Percentiles rank a stretch among this genome's conserved stretches.
These are phyloP conservation scores for Globisporangium lucens DNA, from an alignment of 352 stramenopile genomes.

Conservation along the genomic window DNA sequence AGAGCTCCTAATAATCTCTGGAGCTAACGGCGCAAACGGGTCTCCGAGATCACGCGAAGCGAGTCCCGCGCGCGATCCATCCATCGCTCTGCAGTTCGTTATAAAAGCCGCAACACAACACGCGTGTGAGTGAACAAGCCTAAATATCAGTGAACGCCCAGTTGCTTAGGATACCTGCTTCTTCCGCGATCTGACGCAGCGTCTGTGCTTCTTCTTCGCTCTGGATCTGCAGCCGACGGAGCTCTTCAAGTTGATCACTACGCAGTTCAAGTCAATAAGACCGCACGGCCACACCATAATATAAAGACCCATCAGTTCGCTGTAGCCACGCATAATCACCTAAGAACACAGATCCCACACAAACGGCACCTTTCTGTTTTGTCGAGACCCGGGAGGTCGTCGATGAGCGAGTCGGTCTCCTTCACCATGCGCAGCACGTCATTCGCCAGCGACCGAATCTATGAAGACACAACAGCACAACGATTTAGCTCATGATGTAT, in stretches of 20 bases:
- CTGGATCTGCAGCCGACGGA: constrained; percentile 75
- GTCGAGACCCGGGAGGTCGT: constrained; percentile 76
- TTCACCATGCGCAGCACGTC: constrained; percentile 79
- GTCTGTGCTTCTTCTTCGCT: constrained; percentile 85
- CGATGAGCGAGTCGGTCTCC: constrained; percentile 75
- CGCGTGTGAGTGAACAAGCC: not conserved
- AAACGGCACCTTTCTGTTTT: constrained; percentile 63
- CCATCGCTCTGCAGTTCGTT: constrained; percentile 50
- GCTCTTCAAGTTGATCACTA: constrained; percentile 77
- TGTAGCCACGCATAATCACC: not conserved
- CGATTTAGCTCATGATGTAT: not conserved
- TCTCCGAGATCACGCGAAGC: constrained; percentile 80
- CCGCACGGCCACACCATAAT: not conserved
- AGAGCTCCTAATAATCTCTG: not conserved
- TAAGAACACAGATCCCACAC: not conserved
- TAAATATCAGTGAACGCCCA: too few relatives aligned
- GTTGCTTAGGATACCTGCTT: constrained; percentile 24
- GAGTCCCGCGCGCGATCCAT: constrained; percentile 81
- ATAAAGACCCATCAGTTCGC: not conserved
- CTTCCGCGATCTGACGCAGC: constrained; percentile 74
- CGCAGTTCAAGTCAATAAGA: not conserved
- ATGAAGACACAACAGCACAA: not conserved
- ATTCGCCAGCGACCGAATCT: constrained; percentile 74
- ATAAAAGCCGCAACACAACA: too few relatives aligned
- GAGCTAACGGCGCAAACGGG: constrained; percentile 47